phyloP scores from a whole-genome alignment of 352 stramenopile genomes.

The Albugo laibachii region DNA sequence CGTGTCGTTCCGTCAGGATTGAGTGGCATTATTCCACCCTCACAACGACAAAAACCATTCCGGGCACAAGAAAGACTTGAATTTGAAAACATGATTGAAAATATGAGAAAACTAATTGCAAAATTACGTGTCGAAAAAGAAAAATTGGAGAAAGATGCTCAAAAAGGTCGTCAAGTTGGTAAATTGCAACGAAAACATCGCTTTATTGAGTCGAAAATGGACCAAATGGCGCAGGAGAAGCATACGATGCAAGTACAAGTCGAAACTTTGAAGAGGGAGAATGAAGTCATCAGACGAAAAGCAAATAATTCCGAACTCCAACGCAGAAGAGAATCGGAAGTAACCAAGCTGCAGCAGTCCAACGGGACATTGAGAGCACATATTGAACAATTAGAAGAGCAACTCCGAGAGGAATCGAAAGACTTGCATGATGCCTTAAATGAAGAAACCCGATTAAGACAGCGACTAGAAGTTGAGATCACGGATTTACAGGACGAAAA shows the following conservation, averaged over 20 bases:
- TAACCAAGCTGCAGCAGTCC: background rate
- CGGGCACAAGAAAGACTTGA: slow-evolving; percentile 20
- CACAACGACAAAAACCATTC: too few relatives aligned
- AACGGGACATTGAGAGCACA: background rate
- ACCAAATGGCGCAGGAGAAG: slow-evolving; percentile 19
- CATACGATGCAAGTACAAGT: slow-evolving; percentile 19
- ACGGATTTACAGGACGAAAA: slow-evolving; percentile 49
- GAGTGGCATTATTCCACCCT: too few relatives aligned
- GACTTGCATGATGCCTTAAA: slow-evolving; percentile 53
- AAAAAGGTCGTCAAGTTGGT: slow-evolving; percentile 2
- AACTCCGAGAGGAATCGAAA: slow-evolving; percentile 16
- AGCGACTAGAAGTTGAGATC: slow-evolving; percentile 12
- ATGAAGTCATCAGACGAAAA: slow-evolving; percentile 8
- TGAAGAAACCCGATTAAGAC: slow-evolving; percentile 11
- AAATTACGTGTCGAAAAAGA: slow-evolving; percentile 59
- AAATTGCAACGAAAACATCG: slow-evolving; percentile 20
- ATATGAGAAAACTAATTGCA: slow-evolving; percentile 70
- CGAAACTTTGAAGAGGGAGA: slow-evolving; percentile 18
- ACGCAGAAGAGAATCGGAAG: background rate
- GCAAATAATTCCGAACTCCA: background rate
- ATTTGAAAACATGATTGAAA: slow-evolving; percentile 56
- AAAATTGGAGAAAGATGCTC: slow-evolving; percentile 16
- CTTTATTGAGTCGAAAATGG: background rate
- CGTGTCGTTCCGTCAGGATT: too few relatives aligned
- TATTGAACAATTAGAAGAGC: background rate